Evolutionary conservation across 1,139 yeast species (phyloP).

Genomic region (Suzukiozyma palmioleophila): DNA sequence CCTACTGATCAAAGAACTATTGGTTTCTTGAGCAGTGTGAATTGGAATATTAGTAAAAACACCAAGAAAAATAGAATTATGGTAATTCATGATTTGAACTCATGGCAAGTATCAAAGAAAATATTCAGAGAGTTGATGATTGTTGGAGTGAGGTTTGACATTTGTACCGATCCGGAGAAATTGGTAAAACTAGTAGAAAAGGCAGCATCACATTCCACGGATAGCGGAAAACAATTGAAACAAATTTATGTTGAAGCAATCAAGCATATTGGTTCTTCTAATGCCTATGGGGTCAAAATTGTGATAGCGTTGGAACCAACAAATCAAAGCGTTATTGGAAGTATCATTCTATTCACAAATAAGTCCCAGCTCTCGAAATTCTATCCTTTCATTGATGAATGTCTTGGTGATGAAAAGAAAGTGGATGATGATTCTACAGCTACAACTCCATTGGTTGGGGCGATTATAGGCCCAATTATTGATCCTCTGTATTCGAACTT

Average conservation of each 20-base stretch:
- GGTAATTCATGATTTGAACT: conserved; percentile 31
- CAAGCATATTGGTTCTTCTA: conserved; percentile 15
- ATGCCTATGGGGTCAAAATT: conserved; percentile 36
- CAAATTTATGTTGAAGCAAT: conserved; percentile 23
- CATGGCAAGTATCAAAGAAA: conserved; percentile 54
- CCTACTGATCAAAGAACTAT: conserved; percentile 18
- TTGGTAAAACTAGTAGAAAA: conserved; percentile 31
- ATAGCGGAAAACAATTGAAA: conserved; percentile 9
- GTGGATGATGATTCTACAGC: not conserved
- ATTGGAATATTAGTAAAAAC: conserved; percentile 28
- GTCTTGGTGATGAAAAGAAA: conserved; percentile 10
- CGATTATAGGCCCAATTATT: conserved; percentile 53
- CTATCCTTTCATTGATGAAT: conserved; percentile 49
- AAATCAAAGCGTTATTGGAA: conserved; percentile 51
- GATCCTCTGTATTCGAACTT: conserved; percentile 54
- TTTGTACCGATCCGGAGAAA: conserved; percentile 41
- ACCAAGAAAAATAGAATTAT: conserved; percentile 28
- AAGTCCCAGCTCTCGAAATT: conserved; percentile 43
- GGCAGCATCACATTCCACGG: conserved; percentile 7
- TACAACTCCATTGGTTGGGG: conserved; percentile 35
- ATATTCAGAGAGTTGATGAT: conserved; percentile 55
- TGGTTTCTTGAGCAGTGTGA: conserved; percentile 33
- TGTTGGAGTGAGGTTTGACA: conserved; percentile 56
- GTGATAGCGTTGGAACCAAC: conserved; percentile 57
- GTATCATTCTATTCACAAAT: conserved; percentile 50